Base-by-base conservation (phyloP, 257 asterid species). In the Solanum neorickii region DNA sequence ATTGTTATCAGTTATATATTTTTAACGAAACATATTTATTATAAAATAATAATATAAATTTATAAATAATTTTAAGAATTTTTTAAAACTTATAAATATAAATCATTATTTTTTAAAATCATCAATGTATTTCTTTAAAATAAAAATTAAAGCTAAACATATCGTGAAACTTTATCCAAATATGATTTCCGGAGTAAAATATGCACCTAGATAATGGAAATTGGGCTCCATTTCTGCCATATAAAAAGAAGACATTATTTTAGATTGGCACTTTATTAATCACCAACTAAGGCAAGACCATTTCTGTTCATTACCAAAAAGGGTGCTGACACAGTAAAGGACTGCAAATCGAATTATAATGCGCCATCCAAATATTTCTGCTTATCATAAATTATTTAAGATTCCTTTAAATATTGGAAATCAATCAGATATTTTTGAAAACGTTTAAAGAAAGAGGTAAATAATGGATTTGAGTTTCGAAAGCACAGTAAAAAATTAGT, bases 141-240 rank as follows among this genome's bases (percentile, higher is more conserved):
- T 5, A 37, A 6, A 35, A 35, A 35, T 37, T 37, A 6, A 37
- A 5, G 1, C 7, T 6, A 37, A 5, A 37, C 39, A 37, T 35
- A 35, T 35, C 1, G 39, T 5, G 39, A 37, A 37, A 37, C 39
- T 37, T 5, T 37, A 37, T 35, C 39, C 7, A 13, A 14, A 47
- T 5, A 6, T 47, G 2, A 15, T 65, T 65, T n/a, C 31, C 72
- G 33, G 72, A 12, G 29, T 65, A 65, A n/a, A 65, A 65, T 65
- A 65, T 65, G 9, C 12, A 18, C 29, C 15, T 29, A 47, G 7
- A 65, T 44, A 46, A 52, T 80, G 86, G 87, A 80, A 80, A 86
- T 78, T 78, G 86, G 68, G 65, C 59, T 80, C 87, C 86, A 86
- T 82, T 35, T 86, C 76, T 56, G 66, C 82, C 23, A 86, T 37